Percentiles rank a stretch among this genome's conserved stretches.
Conservation (phyloP, 1,139 yeast species). For the Sugiyamaella xylanicola region DNA sequence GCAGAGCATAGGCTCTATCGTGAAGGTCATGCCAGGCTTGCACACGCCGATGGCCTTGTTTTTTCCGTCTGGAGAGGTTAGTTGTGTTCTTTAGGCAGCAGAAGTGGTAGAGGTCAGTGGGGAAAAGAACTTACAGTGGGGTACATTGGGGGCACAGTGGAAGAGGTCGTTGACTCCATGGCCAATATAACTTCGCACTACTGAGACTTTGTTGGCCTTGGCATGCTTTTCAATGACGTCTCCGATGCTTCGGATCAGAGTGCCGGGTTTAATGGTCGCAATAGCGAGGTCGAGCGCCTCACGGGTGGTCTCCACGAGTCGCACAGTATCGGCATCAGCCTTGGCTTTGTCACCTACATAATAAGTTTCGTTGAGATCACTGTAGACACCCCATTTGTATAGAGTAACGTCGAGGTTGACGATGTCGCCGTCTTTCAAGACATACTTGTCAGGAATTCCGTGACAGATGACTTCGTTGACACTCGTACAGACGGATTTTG, state of each 20-base stretch:
- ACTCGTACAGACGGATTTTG: constrained; percentile 91
- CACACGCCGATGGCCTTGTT: constrained; percentile 93
- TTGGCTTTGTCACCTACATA: constrained; percentile 93
- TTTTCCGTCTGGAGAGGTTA: constrained; percentile 51
- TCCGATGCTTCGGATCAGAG: constrained; percentile 84
- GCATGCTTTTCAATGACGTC: constrained; percentile 89
- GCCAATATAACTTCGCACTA: constrained; percentile 89
- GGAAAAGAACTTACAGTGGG: constrained; percentile 72
- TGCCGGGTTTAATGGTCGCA: constrained; percentile 85
- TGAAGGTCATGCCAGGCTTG: constrained; percentile 95
- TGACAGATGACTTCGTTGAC: constrained; percentile 95
- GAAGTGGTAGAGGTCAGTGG: neutral
- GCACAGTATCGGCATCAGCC: constrained; percentile 70
- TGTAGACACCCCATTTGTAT: constrained; percentile 84
- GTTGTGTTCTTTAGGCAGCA: neutral
- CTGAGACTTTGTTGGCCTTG: constrained; percentile 72
- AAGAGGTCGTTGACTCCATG: constrained; percentile 89
- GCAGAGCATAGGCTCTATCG: constrained; percentile 97
- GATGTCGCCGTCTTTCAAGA: constrained; percentile 90
- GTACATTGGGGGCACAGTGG: constrained; percentile 92
- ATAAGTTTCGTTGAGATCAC: constrained; percentile 95
- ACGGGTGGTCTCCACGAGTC: constrained; percentile 91
- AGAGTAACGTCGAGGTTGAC: constrained; percentile 87
- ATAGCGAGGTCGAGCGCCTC: constrained; percentile 87
- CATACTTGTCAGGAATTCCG: constrained; percentile 92